Evolutionary conservation across 2,329 filamentous ascomycete species (phyloP), one percentile per base, ranked within the genome.

Genomic region (Pseudogymnoascus sp.): DNA sequence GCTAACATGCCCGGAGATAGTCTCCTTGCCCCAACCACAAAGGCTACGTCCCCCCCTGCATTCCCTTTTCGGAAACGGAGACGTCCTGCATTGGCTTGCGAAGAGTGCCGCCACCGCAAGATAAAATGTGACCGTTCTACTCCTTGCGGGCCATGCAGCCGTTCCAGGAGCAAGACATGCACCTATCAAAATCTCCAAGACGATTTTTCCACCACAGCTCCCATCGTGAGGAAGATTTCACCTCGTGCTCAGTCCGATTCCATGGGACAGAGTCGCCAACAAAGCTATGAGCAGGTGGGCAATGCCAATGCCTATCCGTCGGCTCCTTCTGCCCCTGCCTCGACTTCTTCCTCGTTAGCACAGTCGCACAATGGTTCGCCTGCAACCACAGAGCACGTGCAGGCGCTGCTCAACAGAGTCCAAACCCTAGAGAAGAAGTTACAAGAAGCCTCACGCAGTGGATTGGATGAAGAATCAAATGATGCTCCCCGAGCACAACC

Each of bases 31-130:
- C 24, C 50, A 44, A 13, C 29, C 17, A 24, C 60, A 41, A 59
- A 41, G 24, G 24, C 15, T 26, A 15, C 31, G 33, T 31, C 29
- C 31, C 40, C 57, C 29, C 17, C 60, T 33, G 35, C 62, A 35
- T 24, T 59, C 44, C 63, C 60, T 15, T 62, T 65, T 13, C 66
- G 68, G 24, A 71, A 70, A 58, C 66, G 69, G 47, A 67, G 70
- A 10, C 60, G 69, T n/a, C 68, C 68, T 36, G 74, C 75, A 3
- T 63, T 76, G 26, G 77, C 77, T 63, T 75, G 37, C 62, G 44
- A 60, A 13, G 71, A 76, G 62, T 79, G 77, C 66, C 71, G 77
- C n/a, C 73, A 74, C 21, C 73, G 76, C 39, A 79, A 79, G 66
- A 73, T 79, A 67, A 77, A 76, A 60, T 79, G 77, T 63, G 74